Evolutionary conservation across 106 monocot genomes (phyloP), one percentile per base, ranked within the genome.

Genomic region (Cymbidium sinense): DNA sequence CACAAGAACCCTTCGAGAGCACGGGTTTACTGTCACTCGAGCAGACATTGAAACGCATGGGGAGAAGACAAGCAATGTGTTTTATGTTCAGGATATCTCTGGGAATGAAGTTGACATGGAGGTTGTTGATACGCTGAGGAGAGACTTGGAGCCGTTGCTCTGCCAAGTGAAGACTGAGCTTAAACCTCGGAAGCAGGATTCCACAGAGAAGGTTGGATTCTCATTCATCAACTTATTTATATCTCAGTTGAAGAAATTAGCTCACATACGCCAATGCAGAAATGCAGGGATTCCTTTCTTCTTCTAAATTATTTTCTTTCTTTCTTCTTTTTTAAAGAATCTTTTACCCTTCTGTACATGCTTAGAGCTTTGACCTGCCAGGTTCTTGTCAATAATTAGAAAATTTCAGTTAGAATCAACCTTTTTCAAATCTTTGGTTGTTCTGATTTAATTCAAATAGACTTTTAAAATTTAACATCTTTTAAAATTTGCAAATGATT

Each of bases 1-100:
- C 31, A 92, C 89, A 2, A 87, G 84, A 27, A 73, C 85, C 9
- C 84, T 92, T 27, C 85, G 85, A 0, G 92, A 87, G 75, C 74
- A 87, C 6, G 92, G 92, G 1, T 87, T 92, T 18, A 87, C 87
- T 1, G 89, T 92, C 25, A 80, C 79, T 15, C 87, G 83, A 4
- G 92, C 89, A 25, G 85, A 89, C 73, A 87, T 87, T 21, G 91
- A 76, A 20, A 77, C 83, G 2, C 81, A 83, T 1, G 89, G 89
- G n/a, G 89, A 89, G 82, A 82, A 80, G 71, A 81, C 70, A 21
- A 87, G 62, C 28, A 85, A 80, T 77, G 83, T 89, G 58, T 84
- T 84, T 77, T 89, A 84, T 31, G 83, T 89, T n/a, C 83, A 81
- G 72, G 85, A 89, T 75, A 87, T 87, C 20, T 87, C 85, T 0